A percentile compares a stretch with the other conserved stretches of the same genome.
phyloP scores from a whole-genome alignment of 2,329 filamentous ascomycete species.

The Microascus cirrosus region DNA sequence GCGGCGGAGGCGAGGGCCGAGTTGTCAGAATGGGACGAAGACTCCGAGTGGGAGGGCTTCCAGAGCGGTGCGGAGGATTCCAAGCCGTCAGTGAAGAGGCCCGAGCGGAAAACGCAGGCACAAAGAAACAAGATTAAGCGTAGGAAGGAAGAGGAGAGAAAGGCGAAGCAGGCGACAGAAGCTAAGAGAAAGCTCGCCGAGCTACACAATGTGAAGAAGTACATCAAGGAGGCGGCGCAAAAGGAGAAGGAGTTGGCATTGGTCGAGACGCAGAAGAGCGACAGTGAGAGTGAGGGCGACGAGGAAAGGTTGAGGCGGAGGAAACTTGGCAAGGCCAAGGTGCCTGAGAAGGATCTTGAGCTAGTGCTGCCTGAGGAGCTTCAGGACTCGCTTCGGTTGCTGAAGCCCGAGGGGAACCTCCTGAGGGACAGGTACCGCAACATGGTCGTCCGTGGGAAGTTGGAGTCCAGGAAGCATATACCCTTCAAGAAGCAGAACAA shows the following conservation, averaged over 20 bases:
- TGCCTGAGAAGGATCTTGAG: constrained; percentile 73
- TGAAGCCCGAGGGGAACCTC: constrained; percentile 93
- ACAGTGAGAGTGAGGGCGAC: constrained; percentile 44
- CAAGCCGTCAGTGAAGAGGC: constrained; percentile 53
- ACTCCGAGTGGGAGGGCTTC: constrained; percentile 83
- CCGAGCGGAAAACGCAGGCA: constrained; percentile 72
- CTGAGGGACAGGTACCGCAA: constrained; percentile 86
- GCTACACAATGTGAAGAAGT: constrained; percentile 57
- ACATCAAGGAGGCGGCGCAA: constrained; percentile 51
- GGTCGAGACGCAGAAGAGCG: constrained; percentile 26
- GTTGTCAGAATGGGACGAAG: constrained; percentile 66
- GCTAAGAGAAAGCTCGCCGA: constrained; percentile 66
- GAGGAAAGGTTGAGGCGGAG: constrained; percentile 57
- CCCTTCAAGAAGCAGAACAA: constrained; percentile 74
- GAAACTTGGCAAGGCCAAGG: constrained; percentile 60
- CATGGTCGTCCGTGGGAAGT: constrained; percentile 76
- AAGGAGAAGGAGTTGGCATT: constrained; percentile 40
- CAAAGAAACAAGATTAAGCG: constrained; percentile 84
- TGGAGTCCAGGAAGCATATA: constrained; percentile 72
- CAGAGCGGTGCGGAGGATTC: constrained; percentile 68
- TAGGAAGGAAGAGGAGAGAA: constrained; percentile 75
- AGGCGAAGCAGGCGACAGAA: constrained; percentile 63
- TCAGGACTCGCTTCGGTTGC: constrained; percentile 65
- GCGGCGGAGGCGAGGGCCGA: constrained; percentile 58
- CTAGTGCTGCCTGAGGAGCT: constrained; percentile 74